Evolutionary conservation across 257 asterid species (phyloP), one percentile per base, ranked within the genome.

Genomic region (Solanum paucissectum): DNA sequence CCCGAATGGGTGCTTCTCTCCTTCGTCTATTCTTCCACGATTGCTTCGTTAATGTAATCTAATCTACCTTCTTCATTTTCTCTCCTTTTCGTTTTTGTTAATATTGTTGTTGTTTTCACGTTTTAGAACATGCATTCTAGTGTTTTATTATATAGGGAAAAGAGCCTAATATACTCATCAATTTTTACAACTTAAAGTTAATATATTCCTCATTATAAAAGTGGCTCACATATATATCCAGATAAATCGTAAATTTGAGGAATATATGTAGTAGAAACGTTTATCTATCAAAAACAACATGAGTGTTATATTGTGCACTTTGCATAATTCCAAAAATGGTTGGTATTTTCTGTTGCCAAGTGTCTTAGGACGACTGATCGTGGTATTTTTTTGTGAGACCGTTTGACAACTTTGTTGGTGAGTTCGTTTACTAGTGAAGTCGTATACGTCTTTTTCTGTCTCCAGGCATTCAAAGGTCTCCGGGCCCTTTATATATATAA

Each of bases 1-100:
- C 94, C 46, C 95, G 99, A 12, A 94, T 97, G 95, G 99, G 98
- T 23, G 99, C 98, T 77, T 97, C 98, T 83, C 94, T 97, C 77
- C 95, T 97, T 13, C 99, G 99, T 20, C 90, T 95, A 34, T 93
- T 92, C 91, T 97, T 97, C 88, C 99, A 97, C 29, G 98, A 95
- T 89, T 97, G 99, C 91, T 95, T 97, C 87, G 98, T 97, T 46
- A 94, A 95, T 27, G 99, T 96, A 93, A 90, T 5, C 76, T 62
- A n/a, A 90, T 5, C 71, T 71, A n/a, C 7, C 6, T 38, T 77
- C 84, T 40, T 40, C 23, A 40, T 40, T 76, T 74, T 16, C 33
- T 11, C 33, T 37, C 11, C 18, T 34, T 36, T 20, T 11, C 5
- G 1, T 75, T 75, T 75, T 21, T 37, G 12, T 14, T 37, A 36